phyloP scores from a whole-genome alignment of 2,329 filamentous ascomycete species.

The Colletotrichum sp. region DNA sequence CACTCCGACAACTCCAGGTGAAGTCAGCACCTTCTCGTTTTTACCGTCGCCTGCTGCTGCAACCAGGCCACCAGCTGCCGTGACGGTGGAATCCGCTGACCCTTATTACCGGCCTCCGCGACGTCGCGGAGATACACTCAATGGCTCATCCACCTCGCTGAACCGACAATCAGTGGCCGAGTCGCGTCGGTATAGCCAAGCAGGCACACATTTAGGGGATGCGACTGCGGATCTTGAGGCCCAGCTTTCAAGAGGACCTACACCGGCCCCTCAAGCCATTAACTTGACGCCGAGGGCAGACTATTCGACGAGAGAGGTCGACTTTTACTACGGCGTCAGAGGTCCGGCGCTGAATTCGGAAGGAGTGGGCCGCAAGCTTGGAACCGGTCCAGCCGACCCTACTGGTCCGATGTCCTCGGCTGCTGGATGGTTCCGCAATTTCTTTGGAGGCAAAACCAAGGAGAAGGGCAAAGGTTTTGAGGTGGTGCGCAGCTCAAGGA shows the following conservation, averaged over 20 bases:
- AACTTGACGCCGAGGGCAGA: conserved; percentile 71
- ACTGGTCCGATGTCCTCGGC: conserved; percentile 90
- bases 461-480: conserved; percentile 97
- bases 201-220: conserved; percentile 37
- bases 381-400: conserved; percentile 93
- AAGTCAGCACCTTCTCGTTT: conserved; percentile 75
- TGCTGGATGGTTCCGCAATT: conserved; percentile 82
- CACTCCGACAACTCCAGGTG: conserved; percentile 75
- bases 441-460: conserved; percentile 86
- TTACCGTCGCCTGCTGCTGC: conserved; percentile 60
- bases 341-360: conserved; percentile 87
- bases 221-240: conserved; percentile 41
- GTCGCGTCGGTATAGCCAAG: conserved; percentile 42
- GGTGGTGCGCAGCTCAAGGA: conserved; percentile 87
- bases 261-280: conserved; percentile 46
- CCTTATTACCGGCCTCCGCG: conserved; percentile 90
- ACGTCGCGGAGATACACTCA: conserved; percentile 67
- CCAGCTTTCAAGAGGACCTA: conserved; percentile 47
- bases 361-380: conserved; percentile 80
- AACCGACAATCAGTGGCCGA: conserved; percentile 36
- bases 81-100: conserved; percentile 62
- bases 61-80: conserved; percentile 46
- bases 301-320: conserved; percentile 92
- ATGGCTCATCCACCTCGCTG: conserved; percentile 37
- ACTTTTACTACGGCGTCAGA: conserved; percentile 94